phyloP scores from a whole-genome alignment of 192 early-diverging fungal genomes.

The Dissophora globulifera region DNA sequence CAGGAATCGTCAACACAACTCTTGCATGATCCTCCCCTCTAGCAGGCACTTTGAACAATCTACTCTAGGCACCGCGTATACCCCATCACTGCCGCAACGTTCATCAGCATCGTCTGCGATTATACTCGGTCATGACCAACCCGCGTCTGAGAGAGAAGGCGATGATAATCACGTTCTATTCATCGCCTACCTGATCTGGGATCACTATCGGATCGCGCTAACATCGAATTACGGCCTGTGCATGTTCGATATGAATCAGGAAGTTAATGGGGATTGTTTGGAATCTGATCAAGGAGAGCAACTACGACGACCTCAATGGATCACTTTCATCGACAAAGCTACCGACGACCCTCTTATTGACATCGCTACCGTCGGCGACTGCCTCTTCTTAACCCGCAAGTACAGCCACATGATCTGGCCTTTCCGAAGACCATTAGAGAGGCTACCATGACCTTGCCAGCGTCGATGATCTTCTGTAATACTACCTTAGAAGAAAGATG shows the following conservation, averaged over 20 bases:
- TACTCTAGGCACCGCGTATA: slow-evolving; percentile 18
- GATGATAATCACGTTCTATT: slow-evolving; percentile 6
- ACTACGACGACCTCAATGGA: slow-evolving; percentile 1
- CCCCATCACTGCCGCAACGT: too few relatives aligned
- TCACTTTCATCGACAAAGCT: slow-evolving; percentile 13
- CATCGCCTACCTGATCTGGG: slow-evolving; percentile 37
- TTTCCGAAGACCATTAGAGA: neutral
- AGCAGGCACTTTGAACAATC: slow-evolving; percentile 14
- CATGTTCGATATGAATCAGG: slow-evolving; percentile 36
- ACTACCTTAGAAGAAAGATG: too few relatives aligned
- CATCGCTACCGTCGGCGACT: slow-evolving; percentile 29
- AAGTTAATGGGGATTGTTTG: neutral
- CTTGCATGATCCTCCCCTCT: neutral
- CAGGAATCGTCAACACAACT: neutral
- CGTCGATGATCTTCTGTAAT: too few relatives aligned
- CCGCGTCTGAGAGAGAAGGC: too few relatives aligned
- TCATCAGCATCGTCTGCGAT: too few relatives aligned
- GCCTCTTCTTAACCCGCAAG: slow-evolving; percentile 20
- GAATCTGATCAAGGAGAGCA: neutral
- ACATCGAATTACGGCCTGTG: slow-evolving; percentile 19
- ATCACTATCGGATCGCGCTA: slow-evolving; percentile 30
- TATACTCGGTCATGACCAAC: too few relatives aligned
- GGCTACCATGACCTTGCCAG: too few relatives aligned
- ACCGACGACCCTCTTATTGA: slow-evolving; percentile 14
- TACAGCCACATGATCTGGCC: slow-evolving; percentile 30